These are phyloP conservation scores for Aspergillus hortae DNA, from an alignment of 2,329 filamentous ascomycete species.

Conservation along the genomic window DNA sequence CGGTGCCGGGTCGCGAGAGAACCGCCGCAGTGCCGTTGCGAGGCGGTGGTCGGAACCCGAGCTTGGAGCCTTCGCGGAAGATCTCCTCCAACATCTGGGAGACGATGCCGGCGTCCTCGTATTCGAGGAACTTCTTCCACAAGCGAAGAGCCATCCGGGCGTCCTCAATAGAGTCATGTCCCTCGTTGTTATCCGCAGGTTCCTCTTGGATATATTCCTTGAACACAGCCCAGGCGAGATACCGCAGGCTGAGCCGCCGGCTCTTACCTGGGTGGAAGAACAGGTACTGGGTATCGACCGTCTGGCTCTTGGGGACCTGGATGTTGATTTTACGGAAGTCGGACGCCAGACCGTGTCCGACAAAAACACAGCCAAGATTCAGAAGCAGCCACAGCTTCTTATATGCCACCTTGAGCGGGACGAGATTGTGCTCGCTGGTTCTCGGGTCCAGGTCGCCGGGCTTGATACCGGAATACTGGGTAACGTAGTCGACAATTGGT, in stretches of 20 bases:
- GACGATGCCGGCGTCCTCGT: slow-evolving; percentile 76
- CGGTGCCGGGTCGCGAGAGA: slow-evolving; percentile 37
- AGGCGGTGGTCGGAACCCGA: slow-evolving; percentile 55
- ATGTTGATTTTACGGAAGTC: slow-evolving; percentile 99
- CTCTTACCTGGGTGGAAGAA: slow-evolving; percentile 79
- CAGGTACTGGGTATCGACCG: slow-evolving; percentile 89
- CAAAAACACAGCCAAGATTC: slow-evolving; percentile 88
- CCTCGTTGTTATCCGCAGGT: slow-evolving; percentile 47
- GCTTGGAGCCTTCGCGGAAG: slow-evolving; percentile 63
- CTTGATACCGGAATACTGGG: slow-evolving; percentile 87
- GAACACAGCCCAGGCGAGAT: slow-evolving; percentile 85
- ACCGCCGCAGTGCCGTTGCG: slow-evolving; percentile 31
- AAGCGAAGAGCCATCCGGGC: slow-evolving; percentile 85
- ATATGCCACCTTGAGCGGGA: slow-evolving; percentile 86
- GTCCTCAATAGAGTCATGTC: slow-evolving; percentile 93
- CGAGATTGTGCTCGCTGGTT: slow-evolving; percentile 74
- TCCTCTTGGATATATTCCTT: slow-evolving; percentile 92
- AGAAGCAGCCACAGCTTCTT: slow-evolving; percentile 97
- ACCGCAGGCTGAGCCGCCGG: slow-evolving; percentile 85
- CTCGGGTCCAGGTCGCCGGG: slow-evolving; percentile 78
- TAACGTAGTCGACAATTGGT: slow-evolving; percentile 91
- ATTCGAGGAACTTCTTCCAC: slow-evolving; percentile 87
- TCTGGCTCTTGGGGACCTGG: slow-evolving; percentile 82
- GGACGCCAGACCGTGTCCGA: slow-evolving; percentile 88
- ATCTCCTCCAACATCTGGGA: slow-evolving; percentile 84